These are phyloP conservation scores for Aureobasidium sp. DNA, from an alignment of 2,329 filamentous ascomycete genomes.

Conservation along the genomic window DNA sequence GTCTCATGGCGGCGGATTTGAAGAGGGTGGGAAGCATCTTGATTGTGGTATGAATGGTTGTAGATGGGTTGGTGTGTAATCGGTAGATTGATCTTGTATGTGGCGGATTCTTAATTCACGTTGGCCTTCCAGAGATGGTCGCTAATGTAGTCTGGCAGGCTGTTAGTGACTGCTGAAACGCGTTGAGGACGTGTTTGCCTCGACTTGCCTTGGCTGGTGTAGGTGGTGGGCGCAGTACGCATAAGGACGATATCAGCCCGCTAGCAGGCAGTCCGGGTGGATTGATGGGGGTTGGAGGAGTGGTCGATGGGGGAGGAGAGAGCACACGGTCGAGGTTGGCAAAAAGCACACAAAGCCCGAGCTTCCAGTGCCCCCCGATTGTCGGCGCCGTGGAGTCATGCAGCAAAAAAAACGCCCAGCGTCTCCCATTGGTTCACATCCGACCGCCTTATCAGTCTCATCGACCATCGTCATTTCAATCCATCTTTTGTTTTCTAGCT, in stretches of 20 bases:
- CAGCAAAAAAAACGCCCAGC: not conserved
- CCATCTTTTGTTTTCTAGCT: not conserved
- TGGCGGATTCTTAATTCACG: slow-evolving; percentile 46
- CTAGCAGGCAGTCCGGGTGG: slow-evolving; percentile 14
- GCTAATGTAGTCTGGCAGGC: slow-evolving; percentile 55
- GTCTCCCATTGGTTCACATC: not conserved
- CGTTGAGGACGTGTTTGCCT: not conserved
- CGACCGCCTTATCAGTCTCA: not conserved
- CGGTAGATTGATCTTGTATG: slow-evolving; percentile 17
- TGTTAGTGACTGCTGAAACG: slow-evolving; percentile 18
- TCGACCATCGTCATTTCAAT: slow-evolving; percentile 2
- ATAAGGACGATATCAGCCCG: slow-evolving; percentile 25
- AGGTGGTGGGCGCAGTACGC: slow-evolving; percentile 45
- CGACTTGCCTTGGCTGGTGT: slow-evolving; percentile 45
- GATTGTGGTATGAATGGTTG: slow-evolving; percentile 23
- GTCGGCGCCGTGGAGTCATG: slow-evolving; percentile 3
- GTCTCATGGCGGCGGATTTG: slow-evolving; percentile 39
- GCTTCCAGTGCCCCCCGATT: not conserved
- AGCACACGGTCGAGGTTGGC: not conserved
- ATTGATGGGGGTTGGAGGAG: slow-evolving; percentile 6
- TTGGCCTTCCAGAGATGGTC: slow-evolving; percentile 65
- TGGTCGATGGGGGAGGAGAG: not conserved
- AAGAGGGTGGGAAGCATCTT: slow-evolving; percentile 51
- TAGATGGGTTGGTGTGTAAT: slow-evolving; percentile 20
- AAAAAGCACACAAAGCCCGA: not conserved